phyloP scores from a whole-genome alignment of 768 basidiomycete species.

The Boletus subparvulus region DNA sequence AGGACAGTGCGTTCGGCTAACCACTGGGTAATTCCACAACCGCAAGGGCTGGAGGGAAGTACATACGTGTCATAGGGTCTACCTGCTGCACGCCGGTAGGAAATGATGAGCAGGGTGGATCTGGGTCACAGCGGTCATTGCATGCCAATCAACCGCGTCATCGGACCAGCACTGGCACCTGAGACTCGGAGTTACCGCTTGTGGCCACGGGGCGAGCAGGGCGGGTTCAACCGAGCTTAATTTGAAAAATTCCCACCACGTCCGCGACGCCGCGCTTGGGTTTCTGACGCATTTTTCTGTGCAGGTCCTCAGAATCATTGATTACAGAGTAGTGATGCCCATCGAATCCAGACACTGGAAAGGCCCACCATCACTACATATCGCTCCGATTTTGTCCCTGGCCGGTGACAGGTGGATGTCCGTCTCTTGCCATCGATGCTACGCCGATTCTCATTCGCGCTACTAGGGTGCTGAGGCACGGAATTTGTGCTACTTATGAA shows the following conservation, averaged over 20 bases:
- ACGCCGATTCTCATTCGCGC: slow-evolving; percentile 7
- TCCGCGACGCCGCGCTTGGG: not conserved
- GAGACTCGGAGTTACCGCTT: slow-evolving; percentile 7
- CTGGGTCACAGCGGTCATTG: not conserved
- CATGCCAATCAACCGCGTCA: not conserved
- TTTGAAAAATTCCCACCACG: slow-evolving; percentile 4
- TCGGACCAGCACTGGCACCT: not conserved
- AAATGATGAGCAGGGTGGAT: slow-evolving; percentile 6
- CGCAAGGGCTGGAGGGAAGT: not conserved
- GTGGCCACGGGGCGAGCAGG: not conserved
- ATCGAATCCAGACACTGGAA: not conserved
- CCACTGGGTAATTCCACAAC: not conserved
- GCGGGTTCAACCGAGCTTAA: not conserved
- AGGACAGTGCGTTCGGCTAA: slow-evolving; percentile 3
- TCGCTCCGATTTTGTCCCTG: slow-evolving; percentile 6
- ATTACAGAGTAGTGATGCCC: slow-evolving; percentile 6
- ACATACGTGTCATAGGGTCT: slow-evolving; percentile 18
- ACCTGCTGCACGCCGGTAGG: slow-evolving; percentile 5
- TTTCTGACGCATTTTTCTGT: not conserved
- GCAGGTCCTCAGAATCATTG: slow-evolving; percentile 9
- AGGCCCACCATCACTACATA: not conserved
- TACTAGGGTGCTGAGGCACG: not conserved
- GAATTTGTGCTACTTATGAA: slow-evolving; percentile 4
- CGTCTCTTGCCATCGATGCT: not conserved
- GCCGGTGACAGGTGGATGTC: not conserved